Evolutionary conservation across 805 yeast species (phyloP).

Genomic region (Yamadazyma nakazawae): DNA sequence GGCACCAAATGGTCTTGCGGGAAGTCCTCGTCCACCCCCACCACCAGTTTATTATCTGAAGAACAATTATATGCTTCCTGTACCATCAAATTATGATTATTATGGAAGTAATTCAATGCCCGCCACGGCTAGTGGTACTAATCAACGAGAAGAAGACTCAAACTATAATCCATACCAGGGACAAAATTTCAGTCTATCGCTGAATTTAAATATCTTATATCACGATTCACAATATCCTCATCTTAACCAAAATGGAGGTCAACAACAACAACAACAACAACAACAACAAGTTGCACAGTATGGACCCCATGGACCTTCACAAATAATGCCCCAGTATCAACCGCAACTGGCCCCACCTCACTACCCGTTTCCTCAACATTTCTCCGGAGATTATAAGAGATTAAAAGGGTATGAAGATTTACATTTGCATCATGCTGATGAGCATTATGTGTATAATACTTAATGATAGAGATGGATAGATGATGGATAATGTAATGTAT

Average conservation of each 20-base stretch:
- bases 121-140: not conserved
- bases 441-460: slow-evolving; percentile 10
- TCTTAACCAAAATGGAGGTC: slow-evolving; percentile 5
- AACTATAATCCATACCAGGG: not conserved
- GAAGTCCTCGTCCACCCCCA: slow-evolving; percentile 3
- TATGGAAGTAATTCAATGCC: not conserved
- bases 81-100: slow-evolving; percentile 13
- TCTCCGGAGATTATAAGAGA: slow-evolving; percentile 7
- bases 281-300: slow-evolving; percentile 9
- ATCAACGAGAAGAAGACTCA: not conserved
- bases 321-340: not conserved
- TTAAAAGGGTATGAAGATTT: slow-evolving; percentile 9
- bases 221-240: slow-evolving; percentile 11
- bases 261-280: too few species aligned
- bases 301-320: not conserved
- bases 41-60: slow-evolving; percentile 5
- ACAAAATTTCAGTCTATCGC: slow-evolving; percentile 9
- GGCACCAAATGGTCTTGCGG: not conserved
- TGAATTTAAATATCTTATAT: slow-evolving; percentile 12
- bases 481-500: not conserved
- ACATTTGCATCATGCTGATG: slow-evolving; percentile 13
- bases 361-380: slow-evolving; percentile 11
- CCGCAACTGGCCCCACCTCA: slow-evolving; percentile 5
- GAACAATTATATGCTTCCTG: slow-evolving; percentile 12
- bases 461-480: slow-evolving; percentile 1